Evolutionary conservation across 164 flowering plant genomes (phyloP).

Genomic region (Platanus orientalis): DNA sequence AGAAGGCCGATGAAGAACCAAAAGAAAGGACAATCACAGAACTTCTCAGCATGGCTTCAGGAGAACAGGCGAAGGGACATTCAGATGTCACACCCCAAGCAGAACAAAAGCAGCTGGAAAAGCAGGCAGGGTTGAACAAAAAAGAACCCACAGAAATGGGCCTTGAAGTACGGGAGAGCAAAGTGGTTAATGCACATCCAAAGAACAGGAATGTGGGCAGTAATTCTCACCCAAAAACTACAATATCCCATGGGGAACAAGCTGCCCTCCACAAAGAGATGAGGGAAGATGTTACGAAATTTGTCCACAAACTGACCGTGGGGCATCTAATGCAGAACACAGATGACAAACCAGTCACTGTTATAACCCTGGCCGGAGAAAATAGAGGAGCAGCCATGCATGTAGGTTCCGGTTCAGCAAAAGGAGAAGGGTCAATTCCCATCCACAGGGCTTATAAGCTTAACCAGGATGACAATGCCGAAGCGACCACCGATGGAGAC

Average conservation of each 20-base stretch:
- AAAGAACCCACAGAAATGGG: slow-evolving; percentile 15
- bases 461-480: slow-evolving; percentile 45
- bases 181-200: slow-evolving; percentile 12
- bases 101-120: slow-evolving; percentile 14
- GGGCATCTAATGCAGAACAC: slow-evolving; percentile 17
- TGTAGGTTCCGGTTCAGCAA: slow-evolving; percentile 30
- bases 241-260: slow-evolving; percentile 16
- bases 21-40: slow-evolving; percentile 9
- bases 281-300: slow-evolving; percentile 36
- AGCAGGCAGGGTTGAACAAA: slow-evolving; percentile 15
- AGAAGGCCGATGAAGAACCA: slow-evolving; percentile 17
- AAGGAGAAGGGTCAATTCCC: slow-evolving; percentile 38
- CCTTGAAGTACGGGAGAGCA: slow-evolving; percentile 7
- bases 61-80: slow-evolving; percentile 9
- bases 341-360: slow-evolving; percentile 27
- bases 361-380: slow-evolving; percentile 70
- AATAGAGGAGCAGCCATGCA: slow-evolving; percentile 77
- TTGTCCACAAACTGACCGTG: slow-evolving; percentile 30
- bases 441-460: slow-evolving; percentile 56
- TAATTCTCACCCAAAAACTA: slow-evolving; percentile 14
- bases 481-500: slow-evolving; percentile 36
- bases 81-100: slow-evolving; percentile 4
- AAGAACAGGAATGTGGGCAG: slow-evolving; percentile 8
- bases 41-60: slow-evolving; percentile 15
- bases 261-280: slow-evolving; percentile 31